phyloP scores from a whole-genome alignment of 495 filamentous ascomycete species.

The Terfezia claveryi region DNA sequence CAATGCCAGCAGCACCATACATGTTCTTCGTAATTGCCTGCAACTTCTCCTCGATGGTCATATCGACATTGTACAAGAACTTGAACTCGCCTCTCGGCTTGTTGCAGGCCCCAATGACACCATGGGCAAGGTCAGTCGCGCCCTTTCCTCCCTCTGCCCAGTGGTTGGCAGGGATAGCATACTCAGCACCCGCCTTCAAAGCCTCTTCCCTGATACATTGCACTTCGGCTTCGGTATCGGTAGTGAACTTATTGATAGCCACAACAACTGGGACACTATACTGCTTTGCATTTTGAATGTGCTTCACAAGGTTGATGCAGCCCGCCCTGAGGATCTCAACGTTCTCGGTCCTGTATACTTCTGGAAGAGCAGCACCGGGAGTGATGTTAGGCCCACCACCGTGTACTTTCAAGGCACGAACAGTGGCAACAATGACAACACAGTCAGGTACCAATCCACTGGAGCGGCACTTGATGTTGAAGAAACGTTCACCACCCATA shows the following conservation, averaged over 20 bases:
- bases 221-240: conserved; percentile 84
- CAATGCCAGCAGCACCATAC: conserved; percentile 80
- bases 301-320: conserved; percentile 84
- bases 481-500: conserved; percentile 98
- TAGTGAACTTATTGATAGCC: conserved; percentile 88
- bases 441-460: conserved; percentile 81
- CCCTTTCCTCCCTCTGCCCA: conserved; percentile 92
- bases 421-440: conserved; percentile 85
- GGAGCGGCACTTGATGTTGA: conserved; percentile 98
- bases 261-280: conserved; percentile 94
- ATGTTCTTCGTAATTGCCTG: conserved; percentile 75
- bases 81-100: conserved; percentile 67
- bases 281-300: conserved; percentile 64
- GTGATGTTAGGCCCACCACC: conserved; percentile 83
- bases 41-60: conserved; percentile 69
- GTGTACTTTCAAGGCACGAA: conserved; percentile 88
- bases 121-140: conserved; percentile 72
- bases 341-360: conserved; percentile 83
- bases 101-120: conserved; percentile 58
- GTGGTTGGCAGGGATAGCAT: conserved; percentile 85
- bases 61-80: conserved; percentile 63
- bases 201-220: conserved; percentile 73
- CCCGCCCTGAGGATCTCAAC: conserved; percentile 71
- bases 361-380: conserved; percentile 56
- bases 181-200: conserved; percentile 76